Conservation (phyloP, 257 asterid species). For the Solanum megistacrolobum region DNA sequence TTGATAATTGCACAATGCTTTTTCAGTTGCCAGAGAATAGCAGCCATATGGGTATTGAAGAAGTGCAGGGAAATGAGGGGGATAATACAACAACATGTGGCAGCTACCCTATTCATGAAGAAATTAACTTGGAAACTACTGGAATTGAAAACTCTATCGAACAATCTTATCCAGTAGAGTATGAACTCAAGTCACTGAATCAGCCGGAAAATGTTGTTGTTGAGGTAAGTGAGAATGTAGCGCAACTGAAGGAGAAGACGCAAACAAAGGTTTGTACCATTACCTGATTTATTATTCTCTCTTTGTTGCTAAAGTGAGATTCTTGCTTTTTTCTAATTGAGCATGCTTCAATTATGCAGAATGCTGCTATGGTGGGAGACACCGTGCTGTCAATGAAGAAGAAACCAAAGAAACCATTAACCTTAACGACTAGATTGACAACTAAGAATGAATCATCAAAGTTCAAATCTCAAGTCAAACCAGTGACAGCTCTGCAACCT, state of each 20-base stretch:
- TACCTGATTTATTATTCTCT: background rate
- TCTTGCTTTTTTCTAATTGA: slow-evolving; percentile 3
- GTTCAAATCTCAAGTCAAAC: slow-evolving; percentile 21
- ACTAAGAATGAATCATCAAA: slow-evolving; percentile 9
- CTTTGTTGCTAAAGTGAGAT: background rate
- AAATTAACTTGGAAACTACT: slow-evolving; percentile 7
- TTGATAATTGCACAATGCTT: background rate
- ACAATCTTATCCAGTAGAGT: slow-evolving; percentile 15
- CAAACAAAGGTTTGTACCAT: slow-evolving; percentile 16
- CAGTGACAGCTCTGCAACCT: slow-evolving; percentile 16
- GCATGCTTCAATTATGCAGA: slow-evolving; percentile 22
- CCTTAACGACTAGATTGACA: slow-evolving; percentile 15
- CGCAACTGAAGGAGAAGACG: slow-evolving; percentile 5
- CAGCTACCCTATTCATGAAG: background rate
- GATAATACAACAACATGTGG: background rate
- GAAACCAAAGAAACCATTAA: slow-evolving; percentile 14
- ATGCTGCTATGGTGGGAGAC: slow-evolving; percentile 12
- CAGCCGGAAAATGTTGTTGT: slow-evolving; percentile 8
- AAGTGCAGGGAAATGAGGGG: slow-evolving; percentile 8
- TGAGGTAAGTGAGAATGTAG: slow-evolving; percentile 5
- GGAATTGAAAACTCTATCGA: slow-evolving; percentile 10
- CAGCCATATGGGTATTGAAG: slow-evolving; percentile 10
- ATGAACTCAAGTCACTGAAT: slow-evolving; percentile 8
- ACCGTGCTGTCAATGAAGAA: background rate
- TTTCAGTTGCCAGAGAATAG: background rate